These are phyloP conservation scores for Botrytis byssoidea DNA, from an alignment of 2,329 filamentous ascomycete genomes.

Conservation along the genomic window DNA sequence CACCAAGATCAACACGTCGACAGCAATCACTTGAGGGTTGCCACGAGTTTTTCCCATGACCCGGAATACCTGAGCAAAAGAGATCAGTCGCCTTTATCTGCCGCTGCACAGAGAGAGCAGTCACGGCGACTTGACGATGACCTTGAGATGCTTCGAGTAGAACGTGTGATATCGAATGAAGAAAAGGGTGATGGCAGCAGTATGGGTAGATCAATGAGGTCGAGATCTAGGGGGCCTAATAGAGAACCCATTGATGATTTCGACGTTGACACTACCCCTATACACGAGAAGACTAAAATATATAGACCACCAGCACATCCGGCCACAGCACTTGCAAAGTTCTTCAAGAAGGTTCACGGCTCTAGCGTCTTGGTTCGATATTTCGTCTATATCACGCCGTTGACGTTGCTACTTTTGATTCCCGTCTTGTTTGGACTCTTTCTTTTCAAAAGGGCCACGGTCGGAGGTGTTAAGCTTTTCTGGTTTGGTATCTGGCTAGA, in stretches of 20 bases:
- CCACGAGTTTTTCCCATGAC: conserved; percentile 44
- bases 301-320: conserved; percentile 65
- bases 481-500: conserved; percentile 98
- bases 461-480: conserved; percentile 73
- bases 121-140: conserved; percentile 64
- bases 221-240: conserved; percentile 50
- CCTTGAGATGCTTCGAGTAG: conserved; percentile 61
- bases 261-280: conserved; percentile 55
- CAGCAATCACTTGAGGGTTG: conserved; percentile 48
- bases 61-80: conserved; percentile 31
- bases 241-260: conserved; percentile 58
- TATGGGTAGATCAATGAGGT: conserved; percentile 37
- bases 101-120: conserved; percentile 58
- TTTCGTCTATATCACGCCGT: conserved; percentile 67
- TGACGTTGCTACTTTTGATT: conserved; percentile 63
- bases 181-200: conserved; percentile 35
- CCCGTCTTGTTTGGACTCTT: conserved; percentile 65
- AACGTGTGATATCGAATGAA: conserved; percentile 50
- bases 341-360: conserved; percentile 63
- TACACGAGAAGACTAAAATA: conserved; percentile 63
- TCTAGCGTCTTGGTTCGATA: conserved; percentile 68
- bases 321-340: conserved; percentile 58
- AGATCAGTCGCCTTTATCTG: conserved; percentile 43
- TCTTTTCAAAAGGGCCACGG: conserved; percentile 55
- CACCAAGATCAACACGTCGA: conserved; percentile 29